phyloP scores from a whole-genome alignment of 495 filamentous ascomycete species.

The Penicillium argentinense region DNA sequence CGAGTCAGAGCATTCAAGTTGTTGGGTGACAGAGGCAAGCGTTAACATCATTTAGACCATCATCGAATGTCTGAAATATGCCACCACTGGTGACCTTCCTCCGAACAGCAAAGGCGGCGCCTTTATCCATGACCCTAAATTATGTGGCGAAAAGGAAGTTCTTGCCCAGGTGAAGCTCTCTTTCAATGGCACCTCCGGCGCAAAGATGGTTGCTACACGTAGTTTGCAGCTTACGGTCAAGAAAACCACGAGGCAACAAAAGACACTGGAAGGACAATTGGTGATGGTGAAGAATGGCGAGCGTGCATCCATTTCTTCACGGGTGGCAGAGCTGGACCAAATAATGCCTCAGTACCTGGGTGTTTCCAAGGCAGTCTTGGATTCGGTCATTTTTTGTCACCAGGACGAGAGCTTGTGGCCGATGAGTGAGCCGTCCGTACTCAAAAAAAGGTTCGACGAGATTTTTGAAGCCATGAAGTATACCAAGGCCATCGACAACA shows the following conservation, averaged over 20 bases:
- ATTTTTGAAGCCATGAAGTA: slow-evolving; percentile 98
- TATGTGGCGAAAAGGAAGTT: slow-evolving; percentile 88
- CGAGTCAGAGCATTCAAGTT: background rate
- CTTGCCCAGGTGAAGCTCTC: slow-evolving; percentile 86
- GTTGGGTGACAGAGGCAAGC: background rate
- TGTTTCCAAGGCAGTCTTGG: slow-evolving; percentile 85
- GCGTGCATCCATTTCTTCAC: slow-evolving; percentile 69
- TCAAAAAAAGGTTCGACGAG: slow-evolving; percentile 95
- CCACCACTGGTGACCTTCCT: slow-evolving; percentile 88
- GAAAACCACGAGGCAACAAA: slow-evolving; percentile 68
- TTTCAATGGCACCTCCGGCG: slow-evolving; percentile 73
- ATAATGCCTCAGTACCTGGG: slow-evolving; percentile 86
- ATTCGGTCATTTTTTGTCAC: slow-evolving; percentile 96
- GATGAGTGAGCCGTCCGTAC: slow-evolving; percentile 79
- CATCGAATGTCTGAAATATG: slow-evolving; percentile 99
- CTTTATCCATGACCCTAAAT: slow-evolving; percentile 95
- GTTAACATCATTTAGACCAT: slow-evolving; percentile 63
- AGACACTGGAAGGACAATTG: slow-evolving; percentile 78
- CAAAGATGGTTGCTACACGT: slow-evolving; percentile 76
- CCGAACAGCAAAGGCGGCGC: slow-evolving; percentile 93
- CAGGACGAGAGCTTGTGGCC: slow-evolving; percentile 98
- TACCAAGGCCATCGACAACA: slow-evolving; percentile 93
- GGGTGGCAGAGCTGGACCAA: slow-evolving; percentile 74
- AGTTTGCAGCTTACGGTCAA: slow-evolving; percentile 84
- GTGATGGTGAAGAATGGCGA: slow-evolving; percentile 80